Evolutionary conservation across 2,329 filamentous ascomycete species (phyloP).

Genomic region (Raffaelea albimanens): DNA sequence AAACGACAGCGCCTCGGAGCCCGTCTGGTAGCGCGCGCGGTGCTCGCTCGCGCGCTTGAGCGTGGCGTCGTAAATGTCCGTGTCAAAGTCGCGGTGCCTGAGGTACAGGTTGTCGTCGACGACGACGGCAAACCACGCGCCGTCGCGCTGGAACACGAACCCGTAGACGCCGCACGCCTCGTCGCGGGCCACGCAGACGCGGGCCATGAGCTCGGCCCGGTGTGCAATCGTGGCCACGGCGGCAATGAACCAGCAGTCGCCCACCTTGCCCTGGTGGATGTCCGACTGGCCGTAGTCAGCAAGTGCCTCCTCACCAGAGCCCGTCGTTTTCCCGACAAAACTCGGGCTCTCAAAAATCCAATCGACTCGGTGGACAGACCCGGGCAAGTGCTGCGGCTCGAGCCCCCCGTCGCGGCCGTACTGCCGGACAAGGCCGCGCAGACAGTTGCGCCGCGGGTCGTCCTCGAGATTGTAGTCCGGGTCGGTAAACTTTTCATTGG

Average conservation of each 20-base stretch:
- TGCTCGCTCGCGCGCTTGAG: constrained; percentile 50
- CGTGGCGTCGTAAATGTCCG: constrained; percentile 15
- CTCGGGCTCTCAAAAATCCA: constrained; percentile 52
- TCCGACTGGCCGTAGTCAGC: constrained; percentile 34
- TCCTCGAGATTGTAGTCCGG: constrained; percentile 33
- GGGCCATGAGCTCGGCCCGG: constrained; percentile 53
- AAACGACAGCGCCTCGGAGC: constrained; percentile 61
- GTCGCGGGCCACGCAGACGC: constrained; percentile 57
- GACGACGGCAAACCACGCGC: constrained; percentile 59
- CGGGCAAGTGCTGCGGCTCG: constrained; percentile 18
- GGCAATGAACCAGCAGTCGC: constrained; percentile 67
- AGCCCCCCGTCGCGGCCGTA: constrained; percentile 3
- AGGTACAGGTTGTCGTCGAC: constrained; percentile 65
- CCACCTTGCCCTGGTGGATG: constrained; percentile 37
- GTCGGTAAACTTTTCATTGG: constrained; percentile 35
- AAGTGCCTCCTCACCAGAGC: no score
- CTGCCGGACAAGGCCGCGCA: constrained; percentile 19
- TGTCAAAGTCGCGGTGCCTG: constrained; percentile 42
- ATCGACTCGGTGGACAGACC: constrained; percentile 32
- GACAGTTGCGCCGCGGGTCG: constrained; percentile 26
- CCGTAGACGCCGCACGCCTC: constrained; percentile 38
- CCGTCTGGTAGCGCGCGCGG: constrained; percentile 53
- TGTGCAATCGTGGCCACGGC: constrained; percentile 60
- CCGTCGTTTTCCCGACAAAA: no score
- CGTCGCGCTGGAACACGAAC: constrained; percentile 34